Evolutionary conservation across 1,284 basidiomycete species (phyloP).

Genomic region (Microbotryum intermedium): DNA sequence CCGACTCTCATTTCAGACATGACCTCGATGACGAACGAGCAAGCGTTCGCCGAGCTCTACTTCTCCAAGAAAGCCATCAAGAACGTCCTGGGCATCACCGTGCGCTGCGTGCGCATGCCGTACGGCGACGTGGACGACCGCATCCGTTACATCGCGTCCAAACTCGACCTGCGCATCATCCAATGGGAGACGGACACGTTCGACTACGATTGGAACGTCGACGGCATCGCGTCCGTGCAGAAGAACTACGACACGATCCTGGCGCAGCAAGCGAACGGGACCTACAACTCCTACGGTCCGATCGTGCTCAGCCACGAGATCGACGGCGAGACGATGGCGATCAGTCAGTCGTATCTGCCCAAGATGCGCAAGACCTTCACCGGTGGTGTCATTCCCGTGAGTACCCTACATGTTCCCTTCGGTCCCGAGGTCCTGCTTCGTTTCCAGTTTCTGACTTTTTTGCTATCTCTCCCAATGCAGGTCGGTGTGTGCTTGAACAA

Average conservation of each 20-base stretch:
- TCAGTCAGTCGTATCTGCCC: constrained; percentile 16
- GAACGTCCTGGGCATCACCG: constrained; percentile 45
- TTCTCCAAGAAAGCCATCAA: constrained; percentile 48
- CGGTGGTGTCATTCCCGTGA: constrained; percentile 25
- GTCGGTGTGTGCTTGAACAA: constrained; percentile 38
- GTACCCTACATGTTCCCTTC: constrained; percentile 30
- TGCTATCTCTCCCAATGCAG: constrained; percentile 15
- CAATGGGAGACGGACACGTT: constrained; percentile 46
- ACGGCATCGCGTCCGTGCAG: constrained; percentile 34
- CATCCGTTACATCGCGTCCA: constrained; percentile 45
- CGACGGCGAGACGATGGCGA: constrained; percentile 33
- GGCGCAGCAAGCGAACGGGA: constrained; percentile 34
- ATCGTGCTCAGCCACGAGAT: constrained; percentile 45
- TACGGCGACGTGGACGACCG: constrained; percentile 47
- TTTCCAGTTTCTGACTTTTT: constrained; percentile 30
- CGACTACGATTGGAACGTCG: constrained; percentile 16
- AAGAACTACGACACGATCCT: constrained; percentile 42
- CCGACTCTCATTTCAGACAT: constrained; percentile 18
- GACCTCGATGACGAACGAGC: constrained; percentile 46
- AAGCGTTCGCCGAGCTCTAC: constrained; percentile 50
- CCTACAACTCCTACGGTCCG: constrained; percentile 37
- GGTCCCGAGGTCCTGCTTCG: background rate
- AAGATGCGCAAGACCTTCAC: constrained; percentile 12
- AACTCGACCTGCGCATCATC: constrained; percentile 45
- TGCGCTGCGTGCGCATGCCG: constrained; percentile 39